phyloP scores from a whole-genome alignment of 2,329 filamentous ascomycete species.

The Tolypocladium pustulatum region DNA sequence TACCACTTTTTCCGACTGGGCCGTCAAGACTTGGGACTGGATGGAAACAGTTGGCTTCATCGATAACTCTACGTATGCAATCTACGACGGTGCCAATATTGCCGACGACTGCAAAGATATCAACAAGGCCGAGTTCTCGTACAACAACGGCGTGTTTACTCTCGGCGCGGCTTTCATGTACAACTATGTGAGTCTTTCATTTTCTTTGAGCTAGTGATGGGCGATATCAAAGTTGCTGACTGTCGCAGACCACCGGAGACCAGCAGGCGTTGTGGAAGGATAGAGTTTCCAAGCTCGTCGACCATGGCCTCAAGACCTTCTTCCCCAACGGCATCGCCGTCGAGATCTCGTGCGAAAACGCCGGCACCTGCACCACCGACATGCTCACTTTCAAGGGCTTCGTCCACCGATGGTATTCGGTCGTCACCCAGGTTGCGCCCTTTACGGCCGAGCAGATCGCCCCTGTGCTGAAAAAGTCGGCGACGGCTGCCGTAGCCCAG shows the following conservation, averaged over 20 bases:
- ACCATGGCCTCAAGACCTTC: constrained; percentile 32
- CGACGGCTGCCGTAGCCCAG: constrained; percentile 41
- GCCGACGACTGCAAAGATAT: constrained; percentile 42
- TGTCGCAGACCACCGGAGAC: constrained; percentile 31
- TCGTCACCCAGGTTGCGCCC: constrained; percentile 43
- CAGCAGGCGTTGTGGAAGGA: constrained; percentile 34
- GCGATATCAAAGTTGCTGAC: constrained; percentile 1
- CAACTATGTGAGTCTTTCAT: constrained; percentile 33
- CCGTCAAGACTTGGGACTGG: constrained; percentile 55
- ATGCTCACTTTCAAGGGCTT: constrained; percentile 55
- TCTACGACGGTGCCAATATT: constrained; percentile 48
- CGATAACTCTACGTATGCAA: constrained; percentile 44
- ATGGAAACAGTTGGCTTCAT: constrained; percentile 45
- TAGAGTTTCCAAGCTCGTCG: constrained; percentile 30
- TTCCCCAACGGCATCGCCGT: constrained; percentile 46
- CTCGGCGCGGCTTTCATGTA: constrained; percentile 55
- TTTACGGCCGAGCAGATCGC: constrained; percentile 38
- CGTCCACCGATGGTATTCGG: constrained; percentile 45
- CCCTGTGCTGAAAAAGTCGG: constrained; percentile 40
- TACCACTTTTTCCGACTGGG: constrained; percentile 52
- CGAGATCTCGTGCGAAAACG: constrained; percentile 50
- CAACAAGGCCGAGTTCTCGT: constrained; percentile 48
- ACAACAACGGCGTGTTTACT: constrained; percentile 48
- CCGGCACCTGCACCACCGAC: constrained; percentile 48
- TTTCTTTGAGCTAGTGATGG: background rate